Conservation (phyloP, 352 stramenopile species). For the Phytopythium vexans region DNA sequence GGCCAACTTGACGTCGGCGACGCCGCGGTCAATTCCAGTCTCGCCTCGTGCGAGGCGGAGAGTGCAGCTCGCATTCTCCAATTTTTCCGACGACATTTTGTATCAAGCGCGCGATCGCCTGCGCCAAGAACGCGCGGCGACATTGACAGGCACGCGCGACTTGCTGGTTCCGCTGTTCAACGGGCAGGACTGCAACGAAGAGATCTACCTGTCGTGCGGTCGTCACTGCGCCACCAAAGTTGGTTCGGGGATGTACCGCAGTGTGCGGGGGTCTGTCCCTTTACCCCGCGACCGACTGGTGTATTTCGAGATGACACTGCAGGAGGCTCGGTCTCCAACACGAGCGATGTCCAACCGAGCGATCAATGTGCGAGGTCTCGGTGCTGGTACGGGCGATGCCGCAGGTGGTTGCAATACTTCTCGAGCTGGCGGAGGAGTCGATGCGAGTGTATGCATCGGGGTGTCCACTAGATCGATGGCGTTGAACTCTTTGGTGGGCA, state of each 20-base stretch:
- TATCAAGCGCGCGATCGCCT: slow-evolving; percentile 80
- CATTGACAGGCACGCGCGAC: slow-evolving; percentile 52
- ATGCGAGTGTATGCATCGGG: slow-evolving; percentile 77
- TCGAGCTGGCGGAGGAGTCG: slow-evolving; percentile 17
- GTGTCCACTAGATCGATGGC: slow-evolving; percentile 73
- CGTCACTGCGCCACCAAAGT: slow-evolving; percentile 82
- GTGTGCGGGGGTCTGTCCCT: slow-evolving; percentile 59
- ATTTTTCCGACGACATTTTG: slow-evolving; percentile 82
- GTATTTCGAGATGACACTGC: slow-evolving; percentile 86
- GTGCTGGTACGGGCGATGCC: slow-evolving; percentile 7
- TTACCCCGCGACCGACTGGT: slow-evolving; percentile 67
- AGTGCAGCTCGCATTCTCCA: slow-evolving; percentile 75
- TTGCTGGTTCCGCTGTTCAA: slow-evolving; percentile 76
- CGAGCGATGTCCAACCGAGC: slow-evolving; percentile 14
- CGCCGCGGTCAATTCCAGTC: slow-evolving; percentile 81
- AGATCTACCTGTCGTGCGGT: slow-evolving; percentile 84
- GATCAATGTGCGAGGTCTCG: not conserved
- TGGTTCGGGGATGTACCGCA: slow-evolving; percentile 71
- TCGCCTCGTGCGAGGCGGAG: slow-evolving; percentile 68
- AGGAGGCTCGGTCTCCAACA: slow-evolving; percentile 31
- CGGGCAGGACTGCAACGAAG: slow-evolving; percentile 71
- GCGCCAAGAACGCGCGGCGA: slow-evolving; percentile 67
- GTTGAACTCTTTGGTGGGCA: slow-evolving; percentile 77
- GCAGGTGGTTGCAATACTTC: not conserved
- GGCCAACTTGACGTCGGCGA: slow-evolving; percentile 42